Conservation (phyloP, 306 rosid genomes). For the Gillenia trifoliata region DNA sequence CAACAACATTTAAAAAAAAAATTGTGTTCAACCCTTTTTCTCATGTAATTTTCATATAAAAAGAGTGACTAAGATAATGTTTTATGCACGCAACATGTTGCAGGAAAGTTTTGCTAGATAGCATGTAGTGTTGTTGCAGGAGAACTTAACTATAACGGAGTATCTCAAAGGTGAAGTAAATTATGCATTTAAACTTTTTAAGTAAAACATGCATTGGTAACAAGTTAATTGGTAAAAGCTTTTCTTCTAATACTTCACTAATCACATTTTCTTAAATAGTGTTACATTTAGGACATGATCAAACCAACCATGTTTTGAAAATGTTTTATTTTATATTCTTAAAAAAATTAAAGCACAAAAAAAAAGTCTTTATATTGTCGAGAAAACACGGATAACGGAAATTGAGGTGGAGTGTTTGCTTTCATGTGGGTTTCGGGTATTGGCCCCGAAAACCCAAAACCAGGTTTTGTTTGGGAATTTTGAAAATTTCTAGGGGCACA, state of each 20-base stretch:
- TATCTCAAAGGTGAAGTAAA: not conserved
- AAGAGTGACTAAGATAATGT: not conserved
- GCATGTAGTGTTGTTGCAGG: not conserved
- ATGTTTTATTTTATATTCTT: not conserved
- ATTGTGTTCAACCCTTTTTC: too few relatives aligned
- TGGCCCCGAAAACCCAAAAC: not conserved
- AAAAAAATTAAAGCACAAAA: not conserved
- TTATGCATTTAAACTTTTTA: not conserved
- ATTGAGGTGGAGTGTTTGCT: not conserved
- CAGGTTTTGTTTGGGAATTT: not conserved
- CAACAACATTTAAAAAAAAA: too few relatives aligned
- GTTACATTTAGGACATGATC: not conserved
- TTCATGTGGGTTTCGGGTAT: not conserved
- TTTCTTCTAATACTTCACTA: not conserved
- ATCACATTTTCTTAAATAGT: not conserved
- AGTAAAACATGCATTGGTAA: not conserved
- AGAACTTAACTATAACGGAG: not conserved
- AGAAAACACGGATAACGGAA: not conserved
- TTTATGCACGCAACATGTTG: not conserved
- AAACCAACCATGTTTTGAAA: not conserved
- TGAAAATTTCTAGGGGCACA: slow-evolving; percentile 3
- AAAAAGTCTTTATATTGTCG: not conserved
- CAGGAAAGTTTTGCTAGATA: not conserved
- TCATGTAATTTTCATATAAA: too few relatives aligned
- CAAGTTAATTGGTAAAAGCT: not conserved